Base-by-base conservation (phyloP, 352 stramenopile species). In the Pythium rhizo-oryzae region DNA sequence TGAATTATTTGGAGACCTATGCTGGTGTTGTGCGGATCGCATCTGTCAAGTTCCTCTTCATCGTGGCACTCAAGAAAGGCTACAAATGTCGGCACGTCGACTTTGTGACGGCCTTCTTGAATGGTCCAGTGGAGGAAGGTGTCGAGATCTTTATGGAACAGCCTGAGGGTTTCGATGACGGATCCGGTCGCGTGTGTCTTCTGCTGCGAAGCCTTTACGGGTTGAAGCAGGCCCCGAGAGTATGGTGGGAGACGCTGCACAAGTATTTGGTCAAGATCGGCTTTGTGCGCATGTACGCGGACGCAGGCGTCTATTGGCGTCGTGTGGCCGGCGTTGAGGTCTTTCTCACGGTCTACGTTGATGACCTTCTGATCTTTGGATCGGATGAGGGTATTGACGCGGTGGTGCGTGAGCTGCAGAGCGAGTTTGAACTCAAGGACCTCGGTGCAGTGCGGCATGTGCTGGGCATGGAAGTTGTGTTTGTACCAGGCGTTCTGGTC, bases 1-100 rank as follows among this genome's bases (percentile, higher is more conserved):
- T 77, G 37, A 74, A 60, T 46, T 67, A 64, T 67, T 83, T 85
- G 51, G 64, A 55, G 37, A 69, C 49, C 71, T 41, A 87, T 75
- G 21, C 81, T 49, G 63, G 51, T 70, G 64, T 72, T 67, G 62
- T 71, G 74, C 52, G 51, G 4, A 21, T 41, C 25, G 51, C 19
- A 30, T 58, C 51, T 25, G 39, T 58, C 24, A 58, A 58, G 51
- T 58, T 58, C 51, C 12, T 44, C 3, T 41, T 44, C 12, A 44
- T 58, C 25, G 28, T 58, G 11, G 51, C 51, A 5, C 8, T 41
- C 25, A 44, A 30, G 16, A 28, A 30, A 1, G 18, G 18, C 5
- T 44, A 58, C 51, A 43, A 58, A 28, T 43, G 51, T 18, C 25
- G 51, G 5, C 51, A 58, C 28, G 28, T 58, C 8, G 51, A 58